phyloP scores from a whole-genome alignment of 2,329 filamentous ascomycete genomes.

The Ceratocystis colombiana region DNA sequence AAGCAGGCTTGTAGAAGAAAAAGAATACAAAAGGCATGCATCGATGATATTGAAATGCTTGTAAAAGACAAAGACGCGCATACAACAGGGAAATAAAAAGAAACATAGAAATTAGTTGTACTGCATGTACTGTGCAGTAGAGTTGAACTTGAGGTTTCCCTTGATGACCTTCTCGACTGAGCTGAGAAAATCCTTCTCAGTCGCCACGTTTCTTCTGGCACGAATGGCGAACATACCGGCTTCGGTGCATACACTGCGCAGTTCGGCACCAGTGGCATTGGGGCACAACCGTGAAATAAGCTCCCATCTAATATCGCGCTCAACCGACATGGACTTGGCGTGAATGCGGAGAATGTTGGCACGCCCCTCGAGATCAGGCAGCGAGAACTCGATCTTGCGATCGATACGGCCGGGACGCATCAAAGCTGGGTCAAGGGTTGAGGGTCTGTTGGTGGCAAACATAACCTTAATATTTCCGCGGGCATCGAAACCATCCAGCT shows the following conservation, averaged over 20 bases:
- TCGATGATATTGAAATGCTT: conserved; percentile 14
- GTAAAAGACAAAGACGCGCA: conserved; percentile 7
- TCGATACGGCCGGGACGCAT: conserved; percentile 97
- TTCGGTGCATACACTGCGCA: conserved; percentile 94
- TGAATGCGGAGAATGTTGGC: conserved; percentile 97
- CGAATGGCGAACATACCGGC: conserved; percentile 98
- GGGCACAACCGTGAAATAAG: conserved; percentile 93
- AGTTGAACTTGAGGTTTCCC: conserved; percentile 98
- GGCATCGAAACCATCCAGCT: conserved; percentile 91
- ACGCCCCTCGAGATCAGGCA: conserved; percentile 92
- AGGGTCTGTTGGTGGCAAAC: conserved; percentile 96
- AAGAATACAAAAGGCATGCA: neutral
- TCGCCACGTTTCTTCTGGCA: conserved; percentile 88
- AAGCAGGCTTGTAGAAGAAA: too few species aligned
- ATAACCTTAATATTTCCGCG: conserved; percentile 99
- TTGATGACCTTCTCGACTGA: conserved; percentile 99
- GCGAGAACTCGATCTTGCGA: conserved; percentile 95
- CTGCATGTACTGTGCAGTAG: conserved; percentile 94
- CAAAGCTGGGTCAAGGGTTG: conserved; percentile 87
- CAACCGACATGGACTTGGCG: conserved; percentile 98
- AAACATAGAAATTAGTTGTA: conserved; percentile 63
- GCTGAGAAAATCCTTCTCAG: conserved; percentile 96
- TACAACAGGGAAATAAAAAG: conserved; percentile 12
- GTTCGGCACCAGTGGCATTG: conserved; percentile 91
- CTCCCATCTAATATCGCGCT: conserved; percentile 98